Base-by-base conservation (phyloP, 2,329 filamentous ascomycete species). In the Epichloe gansuensis region DNA sequence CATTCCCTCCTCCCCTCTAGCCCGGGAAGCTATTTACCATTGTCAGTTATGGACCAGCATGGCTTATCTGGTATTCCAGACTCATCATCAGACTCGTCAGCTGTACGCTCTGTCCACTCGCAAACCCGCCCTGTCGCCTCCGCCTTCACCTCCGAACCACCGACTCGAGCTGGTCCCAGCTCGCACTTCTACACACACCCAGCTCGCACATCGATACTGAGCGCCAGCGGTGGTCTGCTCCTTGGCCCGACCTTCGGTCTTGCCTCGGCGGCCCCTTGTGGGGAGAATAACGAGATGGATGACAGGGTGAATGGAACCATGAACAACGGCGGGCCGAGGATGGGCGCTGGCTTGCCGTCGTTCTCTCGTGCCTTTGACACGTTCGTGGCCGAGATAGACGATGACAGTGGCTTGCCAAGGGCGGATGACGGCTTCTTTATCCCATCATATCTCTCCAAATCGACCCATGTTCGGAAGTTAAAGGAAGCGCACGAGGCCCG, bases 391-490 rank as follows among this genome's bases (percentile, higher is more conserved):
- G 60, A 61, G 53, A 62, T 67, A 56, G 58, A 63, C 25, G 50
- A 56, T 17, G 62, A 67, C 35, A 56, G 52, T 46, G 57, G 57
- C 42, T 44, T 62, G 58, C 57, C 28, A 13, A 41, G 37, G 13
- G 56, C 60, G 8, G 61, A 64, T 1, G 62, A 75, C 54, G 61
- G 68, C 54, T 91, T 91, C 73, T 90, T 95, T 67, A 77, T 84
- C 11, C 91, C 91, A 1, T 90, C 88, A 5, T 96, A 96, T 69
- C 77, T 97, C 45, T 75, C 77, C 59, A 81, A 81, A 41, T 91
- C 89, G 13, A 80, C 82, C 62, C 91, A 95, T 67, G 81, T 91
- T 51, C 79, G 85, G 60, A 83, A 80, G 65, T 75, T 96, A 47
- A 81, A 86, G 60, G 82, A 88, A 56, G 80, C 78, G 53, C 78